These are phyloP conservation scores for Brassica nigra DNA, from an alignment of 345 rosid genomes.

Conservation along the genomic window DNA sequence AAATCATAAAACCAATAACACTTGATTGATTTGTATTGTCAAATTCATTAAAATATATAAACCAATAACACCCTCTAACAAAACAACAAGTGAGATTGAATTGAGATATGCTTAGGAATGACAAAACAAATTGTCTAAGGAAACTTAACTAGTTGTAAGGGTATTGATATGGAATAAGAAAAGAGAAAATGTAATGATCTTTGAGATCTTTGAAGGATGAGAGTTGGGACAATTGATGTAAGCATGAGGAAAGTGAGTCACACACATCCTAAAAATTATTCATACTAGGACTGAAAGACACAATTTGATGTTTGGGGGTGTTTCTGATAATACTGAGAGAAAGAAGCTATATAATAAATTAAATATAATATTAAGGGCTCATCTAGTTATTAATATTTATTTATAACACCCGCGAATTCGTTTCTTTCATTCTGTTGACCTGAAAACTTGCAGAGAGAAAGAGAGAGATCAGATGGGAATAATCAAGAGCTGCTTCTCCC, in stretches of 20 bases:
- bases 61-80: not conserved
- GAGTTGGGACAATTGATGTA: not conserved
- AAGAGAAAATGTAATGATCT: not conserved
- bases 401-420: not conserved
- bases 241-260: not conserved
- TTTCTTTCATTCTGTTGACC: slow-evolving; percentile 5
- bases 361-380: not conserved
- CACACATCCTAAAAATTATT: not conserved
- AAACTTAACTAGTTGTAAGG: not conserved
- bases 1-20: no score
- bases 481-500: slow-evolving; percentile 55
- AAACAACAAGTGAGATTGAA: not conserved
- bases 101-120: not conserved
- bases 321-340: not conserved
- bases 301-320: not conserved
- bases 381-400: not conserved
- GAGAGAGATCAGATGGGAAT: slow-evolving; percentile 64
- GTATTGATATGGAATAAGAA: not conserved
- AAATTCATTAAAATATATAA: no score
- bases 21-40: no score
- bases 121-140: not conserved
- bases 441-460: slow-evolving; percentile 23
- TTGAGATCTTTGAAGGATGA: not conserved
- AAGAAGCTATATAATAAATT: not conserved
- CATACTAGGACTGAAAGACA: not conserved